These are phyloP conservation scores for Lenzites betulinus DNA, from an alignment of 768 basidiomycete genomes.

Conservation along the genomic window DNA sequence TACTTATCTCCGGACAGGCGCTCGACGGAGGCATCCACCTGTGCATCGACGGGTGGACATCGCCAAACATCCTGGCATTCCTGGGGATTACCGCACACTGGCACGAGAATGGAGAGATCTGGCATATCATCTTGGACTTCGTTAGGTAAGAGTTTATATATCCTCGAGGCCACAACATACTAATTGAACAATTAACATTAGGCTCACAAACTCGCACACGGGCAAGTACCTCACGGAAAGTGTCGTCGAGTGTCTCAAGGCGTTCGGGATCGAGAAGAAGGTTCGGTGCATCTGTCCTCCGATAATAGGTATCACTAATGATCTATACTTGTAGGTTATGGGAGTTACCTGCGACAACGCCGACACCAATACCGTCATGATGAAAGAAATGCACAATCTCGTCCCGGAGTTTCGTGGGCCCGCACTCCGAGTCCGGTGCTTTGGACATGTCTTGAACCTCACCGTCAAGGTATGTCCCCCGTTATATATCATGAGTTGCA, in stretches of 20 bases:
- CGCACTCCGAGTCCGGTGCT: conserved; percentile 24
- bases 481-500: not conserved
- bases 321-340: conserved; percentile 3
- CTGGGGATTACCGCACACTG: conserved; percentile 32
- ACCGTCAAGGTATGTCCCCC: conserved; percentile 28
- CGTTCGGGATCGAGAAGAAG: conserved; percentile 11
- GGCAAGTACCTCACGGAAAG: conserved; percentile 8
- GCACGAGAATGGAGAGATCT: conserved; percentile 21
- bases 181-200: not conserved
- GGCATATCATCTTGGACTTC: conserved; percentile 5
- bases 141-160: not conserved
- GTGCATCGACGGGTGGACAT: conserved; percentile 31
- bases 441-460: conserved; percentile 38
- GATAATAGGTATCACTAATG: not conserved
- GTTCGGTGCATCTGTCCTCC: too few relatives aligned
- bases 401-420: not conserved
- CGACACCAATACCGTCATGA: conserved; percentile 38
- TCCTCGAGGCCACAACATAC: not conserved
- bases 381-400: conserved; percentile 9
- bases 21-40: conserved; percentile 28
- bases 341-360: conserved; percentile 40
- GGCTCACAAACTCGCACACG: conserved; percentile 12
- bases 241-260: not conserved
- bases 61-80: conserved; percentile 31
- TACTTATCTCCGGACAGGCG: too few relatives aligned